Conservation (phyloP, 306 rosid species). For the Myrica gale region DNA sequence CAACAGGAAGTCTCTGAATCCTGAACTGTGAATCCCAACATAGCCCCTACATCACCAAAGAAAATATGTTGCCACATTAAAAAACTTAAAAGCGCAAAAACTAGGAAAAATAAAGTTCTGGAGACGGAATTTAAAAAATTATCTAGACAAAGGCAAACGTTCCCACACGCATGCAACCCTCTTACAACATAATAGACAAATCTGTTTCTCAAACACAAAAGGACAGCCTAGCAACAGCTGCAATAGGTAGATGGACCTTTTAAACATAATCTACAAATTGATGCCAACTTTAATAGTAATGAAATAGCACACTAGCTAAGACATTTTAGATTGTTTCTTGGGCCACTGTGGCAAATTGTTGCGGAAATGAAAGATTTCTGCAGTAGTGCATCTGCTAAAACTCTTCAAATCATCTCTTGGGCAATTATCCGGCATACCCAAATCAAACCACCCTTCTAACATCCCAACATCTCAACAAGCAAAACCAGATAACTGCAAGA, state of each 20-base stretch:
- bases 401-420: too few relatives aligned
- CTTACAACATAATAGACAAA: background rate
- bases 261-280: background rate
- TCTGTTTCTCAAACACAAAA: background rate
- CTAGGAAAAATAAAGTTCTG: background rate
- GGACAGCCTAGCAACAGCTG: background rate
- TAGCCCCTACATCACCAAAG: conserved; percentile 59
- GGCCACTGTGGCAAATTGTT: background rate
- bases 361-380: too few relatives aligned
- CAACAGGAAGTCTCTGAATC: conserved; percentile 76
- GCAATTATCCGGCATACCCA: too few relatives aligned
- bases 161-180: background rate
- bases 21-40: conserved; percentile 81
- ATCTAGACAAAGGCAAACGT: background rate
- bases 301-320: background rate
- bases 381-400: too few relatives aligned
- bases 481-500: conserved; percentile 17
- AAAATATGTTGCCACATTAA: background rate
- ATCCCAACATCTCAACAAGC: background rate
- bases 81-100: background rate
- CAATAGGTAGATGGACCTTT: background rate
- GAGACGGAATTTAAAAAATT: background rate
- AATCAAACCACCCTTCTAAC: background rate
- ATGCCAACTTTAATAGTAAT: background rate
- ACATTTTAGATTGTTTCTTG: background rate